Evolutionary conservation across 352 stramenopile genomes (phyloP).

Genomic region (Phytopythium aichiense): DNA sequence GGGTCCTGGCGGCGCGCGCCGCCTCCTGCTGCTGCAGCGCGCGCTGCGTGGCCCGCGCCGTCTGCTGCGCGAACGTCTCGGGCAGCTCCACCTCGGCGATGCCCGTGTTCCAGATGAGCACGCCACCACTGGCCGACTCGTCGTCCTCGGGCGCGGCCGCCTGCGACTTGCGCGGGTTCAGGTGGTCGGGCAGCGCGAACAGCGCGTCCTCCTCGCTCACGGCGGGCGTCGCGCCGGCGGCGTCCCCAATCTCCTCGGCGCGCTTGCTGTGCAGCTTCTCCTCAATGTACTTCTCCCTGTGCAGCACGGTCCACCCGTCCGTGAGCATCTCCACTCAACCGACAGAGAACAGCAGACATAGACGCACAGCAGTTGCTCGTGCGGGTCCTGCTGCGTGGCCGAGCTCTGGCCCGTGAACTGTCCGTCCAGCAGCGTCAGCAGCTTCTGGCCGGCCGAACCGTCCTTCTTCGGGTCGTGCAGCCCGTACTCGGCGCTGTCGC

Average conservation of each 20-base stretch:
- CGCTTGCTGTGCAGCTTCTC: slow-evolving; percentile 56
- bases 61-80: slow-evolving; percentile 43
- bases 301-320: neutral
- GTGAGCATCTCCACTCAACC: no score
- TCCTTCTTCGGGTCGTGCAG: slow-evolving; percentile 78
- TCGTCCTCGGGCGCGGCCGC: slow-evolving; percentile 29
- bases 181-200: slow-evolving; percentile 56
- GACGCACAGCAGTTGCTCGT: slow-evolving; percentile 66
- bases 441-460: slow-evolving; percentile 58
- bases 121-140: slow-evolving; percentile 33
- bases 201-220: slow-evolving; percentile 58
- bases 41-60: slow-evolving; percentile 36
- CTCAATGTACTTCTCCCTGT: slow-evolving; percentile 81
- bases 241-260: neutral
- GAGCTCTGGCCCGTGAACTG: slow-evolving; percentile 78
- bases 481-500: slow-evolving; percentile 58
- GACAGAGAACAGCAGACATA: no score
- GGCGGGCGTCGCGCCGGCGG: slow-evolving; percentile 6
- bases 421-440: slow-evolving; percentile 66
- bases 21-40: slow-evolving; percentile 35
- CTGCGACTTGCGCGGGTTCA: slow-evolving; percentile 34
- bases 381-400: slow-evolving; percentile 57
- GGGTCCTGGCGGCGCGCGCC: slow-evolving; percentile 5
- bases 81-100: slow-evolving; percentile 81
- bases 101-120: slow-evolving; percentile 73